A percentile compares a stretch with the other conserved stretches of the same genome.
phyloP scores from a whole-genome alignment of 371 early-diverging fungal genomes.

The Apophysomyces elegans region DNA sequence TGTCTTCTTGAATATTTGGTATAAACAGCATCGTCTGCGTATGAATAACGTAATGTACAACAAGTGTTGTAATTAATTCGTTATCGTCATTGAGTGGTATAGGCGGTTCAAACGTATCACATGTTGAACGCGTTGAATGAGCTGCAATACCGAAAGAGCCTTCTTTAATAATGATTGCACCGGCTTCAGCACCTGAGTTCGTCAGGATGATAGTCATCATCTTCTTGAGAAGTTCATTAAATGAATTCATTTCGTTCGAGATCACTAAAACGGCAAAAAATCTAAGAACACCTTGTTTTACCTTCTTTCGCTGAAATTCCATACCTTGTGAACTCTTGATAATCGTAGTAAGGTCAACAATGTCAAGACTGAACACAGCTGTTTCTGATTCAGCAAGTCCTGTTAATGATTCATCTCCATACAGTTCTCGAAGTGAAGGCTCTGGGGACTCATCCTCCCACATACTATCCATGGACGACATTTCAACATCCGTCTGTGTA shows the following conservation, averaged over 20 bases:
- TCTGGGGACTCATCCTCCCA: conserved; percentile 28
- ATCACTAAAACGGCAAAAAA: conserved; percentile 29
- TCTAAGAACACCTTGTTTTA: background rate
- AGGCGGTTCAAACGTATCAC: conserved; percentile 46
- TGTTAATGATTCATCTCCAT: conserved; percentile 23
- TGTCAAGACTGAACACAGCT: conserved; percentile 45
- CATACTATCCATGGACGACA: conserved; percentile 10
- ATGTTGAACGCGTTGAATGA: conserved; percentile 34
- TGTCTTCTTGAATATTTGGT: conserved; percentile 42
- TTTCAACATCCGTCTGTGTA: conserved; percentile 36
- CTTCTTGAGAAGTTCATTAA: conserved; percentile 46
- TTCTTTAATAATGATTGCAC: conserved; percentile 52
- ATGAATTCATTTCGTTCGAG: conserved; percentile 53
- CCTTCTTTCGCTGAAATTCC: background rate
- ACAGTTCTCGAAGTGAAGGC: conserved; percentile 30
- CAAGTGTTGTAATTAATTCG: conserved; percentile 35
- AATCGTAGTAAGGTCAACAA: conserved; percentile 52
- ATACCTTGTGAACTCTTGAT: conserved; percentile 53
- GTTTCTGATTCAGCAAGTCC: conserved; percentile 23
- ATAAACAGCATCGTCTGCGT: conserved; percentile 45
- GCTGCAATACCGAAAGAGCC: conserved; percentile 47
- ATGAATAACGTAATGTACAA: conserved; percentile 50
- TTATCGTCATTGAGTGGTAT: conserved; percentile 41
- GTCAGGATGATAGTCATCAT: conserved; percentile 54
- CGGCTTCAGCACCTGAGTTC: conserved; percentile 49